Percentiles rank a stretch among this genome's conserved stretches.
Conservation (phyloP, 192 early-diverging fungal species). For the Backusella morwellensis region DNA sequence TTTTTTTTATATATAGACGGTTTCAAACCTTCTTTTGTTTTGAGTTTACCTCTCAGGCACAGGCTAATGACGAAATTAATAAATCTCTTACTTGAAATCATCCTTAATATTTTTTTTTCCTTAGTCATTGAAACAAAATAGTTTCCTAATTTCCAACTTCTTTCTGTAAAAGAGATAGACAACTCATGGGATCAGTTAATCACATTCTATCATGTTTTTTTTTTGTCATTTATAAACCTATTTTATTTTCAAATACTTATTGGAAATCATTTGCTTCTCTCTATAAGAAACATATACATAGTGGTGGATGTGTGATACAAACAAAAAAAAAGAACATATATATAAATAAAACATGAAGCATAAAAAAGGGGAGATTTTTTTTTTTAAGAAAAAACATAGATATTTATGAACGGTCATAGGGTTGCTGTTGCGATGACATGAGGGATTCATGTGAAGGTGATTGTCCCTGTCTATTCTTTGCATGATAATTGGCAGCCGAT, state of each 20-base stretch:
- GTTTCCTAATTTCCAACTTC: too few species aligned
- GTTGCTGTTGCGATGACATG: neutral
- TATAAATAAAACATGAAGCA: constrained; percentile 1
- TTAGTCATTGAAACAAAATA: too few species aligned
- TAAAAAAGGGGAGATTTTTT: neutral
- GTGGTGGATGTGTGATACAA: neutral
- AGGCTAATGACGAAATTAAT: neutral
- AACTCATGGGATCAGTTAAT: neutral
- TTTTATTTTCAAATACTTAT: neutral
- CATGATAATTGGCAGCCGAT: constrained; percentile 21
- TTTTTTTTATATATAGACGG: neutral
- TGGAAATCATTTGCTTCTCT: neutral
- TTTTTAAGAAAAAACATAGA: neutral
- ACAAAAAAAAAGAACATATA: neutral
- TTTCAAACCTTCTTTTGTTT: neutral
- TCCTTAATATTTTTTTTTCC: neutral
- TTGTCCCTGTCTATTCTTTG: constrained; percentile 17
- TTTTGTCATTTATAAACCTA: neutral
- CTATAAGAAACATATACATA: neutral
- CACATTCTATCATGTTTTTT: neutral
- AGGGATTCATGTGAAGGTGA: neutral
- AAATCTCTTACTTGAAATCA: neutral
- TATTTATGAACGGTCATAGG: neutral
- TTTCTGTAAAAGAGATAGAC: neutral
- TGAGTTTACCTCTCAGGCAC: neutral